Base-by-base conservation (phyloP, 805 yeast genomes). In the Starmerella scarabaei region DNA sequence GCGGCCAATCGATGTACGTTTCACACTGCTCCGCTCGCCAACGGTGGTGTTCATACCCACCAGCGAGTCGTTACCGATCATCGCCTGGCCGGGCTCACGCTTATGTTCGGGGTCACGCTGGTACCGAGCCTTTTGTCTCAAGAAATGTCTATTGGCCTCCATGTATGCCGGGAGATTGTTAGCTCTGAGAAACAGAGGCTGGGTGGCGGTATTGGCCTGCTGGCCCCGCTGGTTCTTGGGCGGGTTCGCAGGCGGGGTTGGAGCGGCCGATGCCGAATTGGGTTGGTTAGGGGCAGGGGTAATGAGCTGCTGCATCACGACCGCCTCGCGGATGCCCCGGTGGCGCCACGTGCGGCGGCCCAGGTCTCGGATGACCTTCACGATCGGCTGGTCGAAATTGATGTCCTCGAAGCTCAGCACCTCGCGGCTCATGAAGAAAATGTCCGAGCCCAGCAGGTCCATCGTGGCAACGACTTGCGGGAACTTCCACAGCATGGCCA, bases 341-440 rank as follows among this genome's bases (percentile, higher is more conserved):
- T 85, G 94, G 52, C 71, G 72, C 98, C 98, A 91, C 1, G 94
- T 78, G 47, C 93, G 73, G 59, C 97, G 73, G 3, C 93, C 93
- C 42, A 88, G 61, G 54, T 85, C 94, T 54, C 97, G 73, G 31
- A 85, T 71, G 19, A 86, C 67, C 34, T 52, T 53, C 36, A 45
- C 40, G 19, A 53, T 29, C 27, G 50, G 44, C 35, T 52, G 41
- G 40, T 38, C 44, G 30, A 46, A 35, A 26, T 53, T 57, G 37
- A 46, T 51, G 20, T 51, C 54, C 19, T 82, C 63, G 11, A 79
- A 63, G 7, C 65, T 61, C 26, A 75, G 60, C 6, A 80, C 70
- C 33, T 71, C 66, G 11, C 64, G 62, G 30, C 73, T 67, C 52
- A 80, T 72, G 50, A 80, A 72, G 51, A 72, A 77, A 21, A 91